Base-by-base conservation (phyloP, 2,329 filamentous ascomycete genomes). In the Fusarium coffeatum region DNA sequence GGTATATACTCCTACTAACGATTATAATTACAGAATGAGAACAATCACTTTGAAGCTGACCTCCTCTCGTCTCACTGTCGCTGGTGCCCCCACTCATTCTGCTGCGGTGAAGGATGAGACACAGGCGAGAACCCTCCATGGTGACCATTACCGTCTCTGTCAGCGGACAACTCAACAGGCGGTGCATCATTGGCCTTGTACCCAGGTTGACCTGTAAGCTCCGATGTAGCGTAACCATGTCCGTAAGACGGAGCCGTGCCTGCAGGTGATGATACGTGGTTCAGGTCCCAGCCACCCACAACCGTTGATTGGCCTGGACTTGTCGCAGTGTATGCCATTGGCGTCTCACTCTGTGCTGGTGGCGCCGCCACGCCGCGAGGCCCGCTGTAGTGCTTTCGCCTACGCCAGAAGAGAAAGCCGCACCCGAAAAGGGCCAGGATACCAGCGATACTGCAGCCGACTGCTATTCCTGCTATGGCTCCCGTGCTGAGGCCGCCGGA, bases 391-490 rank as follows among this genome's bases (percentile, higher is more conserved):
- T 62, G 41, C 32, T 62, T 62, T 8, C 59, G 8, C 1, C 55
- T 15, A 2, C 55, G 40, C 18, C 27, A 32, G 27, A 62, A 22
- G 11, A 62, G 28, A 11, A 58, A 11, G 6, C 25, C 34, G 10
- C 30, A 60, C 16, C 55, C 59, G 6, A 7, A 5, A n/a, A 62
- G 30, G 5, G 25, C 55, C 13, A 62, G 46, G 9, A 62, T 32
- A 3, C 43, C 20, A 20, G 46, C 59, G 11, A 62, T 32, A 32
- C 40, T 34, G 18, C 40, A 22, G 9, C 59, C 55, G 10, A 62
- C 59, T 4, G 59, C 59, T 40, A 62, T 62, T 7, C 59, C 59
- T 9, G 55, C 59, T 46, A 62, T 62, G 11, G 30, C 59, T 23
- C 59, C 59, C 5, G 20, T 22, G 20, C 55, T 34, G 4, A 62